Evolutionary conservation across 257 asterid genomes (phyloP), one percentile per base, ranked within the genome.

Genomic region (Scutellaria barbata): DNA sequence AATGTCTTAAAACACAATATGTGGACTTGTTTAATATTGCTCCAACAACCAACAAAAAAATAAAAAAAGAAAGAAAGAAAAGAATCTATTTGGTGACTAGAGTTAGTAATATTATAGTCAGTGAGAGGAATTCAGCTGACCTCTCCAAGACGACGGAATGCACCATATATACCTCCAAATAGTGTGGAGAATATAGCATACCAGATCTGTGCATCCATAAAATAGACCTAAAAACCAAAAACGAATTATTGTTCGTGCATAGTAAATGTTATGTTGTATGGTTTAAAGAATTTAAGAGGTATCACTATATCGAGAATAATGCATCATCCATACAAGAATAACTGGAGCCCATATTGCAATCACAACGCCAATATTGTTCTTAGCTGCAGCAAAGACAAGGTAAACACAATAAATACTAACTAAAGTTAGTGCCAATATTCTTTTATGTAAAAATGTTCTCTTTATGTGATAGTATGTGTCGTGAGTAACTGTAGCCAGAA

Each of bases 121-220:
- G 10, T 4, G 37, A 55, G 64, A 17, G 52, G 47, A 47, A 58
- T 48, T 57, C 17, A 42, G 47, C 76, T 68, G 7, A 68, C 97
- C 97, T 91, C 83, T 81, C 98, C 98, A 76, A 92, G 92, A 54
- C 96, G 96, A 22, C 96, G 96, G 69, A 92, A 92, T 72, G 98
- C 98, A 39, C 98, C 98, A 83, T 92, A 92, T 69, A 92, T 85
- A 59, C 98, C 98, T 69, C 98, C 98, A 72, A 92, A 88, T 48
- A 92, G 68, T 37, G 98, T 90, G 25, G 98, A 90, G 83, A 90
- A 92, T 80, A 92, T 90, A 76, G 98, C 98, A 83, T 92, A 92
- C 98, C 98, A 92, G 41, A 92, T 92, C 76, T 89, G 97, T 63
- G 89, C 71, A 68, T 91, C 97, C 97, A 91, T 89, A 79, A 91